Evolutionary conservation across 2,329 filamentous ascomycete genomes (phyloP).

Genomic region (Diaporthe helianthi): DNA sequence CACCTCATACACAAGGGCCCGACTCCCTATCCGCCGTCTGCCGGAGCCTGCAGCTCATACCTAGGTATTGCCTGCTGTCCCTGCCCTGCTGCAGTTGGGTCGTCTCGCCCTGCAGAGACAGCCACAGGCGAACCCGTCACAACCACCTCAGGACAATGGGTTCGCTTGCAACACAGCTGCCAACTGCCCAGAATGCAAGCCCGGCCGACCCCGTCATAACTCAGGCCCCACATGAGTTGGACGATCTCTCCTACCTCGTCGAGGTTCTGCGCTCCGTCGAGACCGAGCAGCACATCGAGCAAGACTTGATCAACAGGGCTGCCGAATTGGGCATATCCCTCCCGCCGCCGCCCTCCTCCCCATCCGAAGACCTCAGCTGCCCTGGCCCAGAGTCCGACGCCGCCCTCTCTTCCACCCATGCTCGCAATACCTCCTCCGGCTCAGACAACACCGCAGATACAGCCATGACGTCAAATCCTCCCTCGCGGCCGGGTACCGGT

Average conservation of each 20-base stretch:
- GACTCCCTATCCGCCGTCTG: not conserved
- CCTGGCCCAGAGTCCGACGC: constrained; percentile 51
- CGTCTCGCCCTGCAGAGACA: constrained; percentile 6
- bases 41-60: not conserved
- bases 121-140: constrained; percentile 26
- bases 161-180: constrained; percentile 37
- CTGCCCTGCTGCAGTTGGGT: not conserved
- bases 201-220: constrained; percentile 27
- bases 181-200: constrained; percentile 32
- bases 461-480: constrained; percentile 52
- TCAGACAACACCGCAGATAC: constrained; percentile 50
- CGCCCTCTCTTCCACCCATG: constrained; percentile 50
- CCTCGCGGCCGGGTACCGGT: constrained; percentile 43
- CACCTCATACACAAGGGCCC: not conserved
- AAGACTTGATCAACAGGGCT: constrained; percentile 45
- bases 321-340: constrained; percentile 46
- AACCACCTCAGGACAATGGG: constrained; percentile 34
- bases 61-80: too few species aligned
- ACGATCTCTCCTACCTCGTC: constrained; percentile 48
- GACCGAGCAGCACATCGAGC: constrained; percentile 50
- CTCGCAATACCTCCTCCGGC: constrained; percentile 53
- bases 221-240: constrained; percentile 43
- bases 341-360: constrained; percentile 40
- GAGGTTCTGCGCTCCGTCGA: constrained; percentile 47
- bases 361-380: constrained; percentile 45